Percentiles rank a stretch among this genome's conserved stretches.
These are phyloP conservation scores for Mallotus nudiflorus DNA, from an alignment of 345 rosid species.

Conservation along the genomic window DNA sequence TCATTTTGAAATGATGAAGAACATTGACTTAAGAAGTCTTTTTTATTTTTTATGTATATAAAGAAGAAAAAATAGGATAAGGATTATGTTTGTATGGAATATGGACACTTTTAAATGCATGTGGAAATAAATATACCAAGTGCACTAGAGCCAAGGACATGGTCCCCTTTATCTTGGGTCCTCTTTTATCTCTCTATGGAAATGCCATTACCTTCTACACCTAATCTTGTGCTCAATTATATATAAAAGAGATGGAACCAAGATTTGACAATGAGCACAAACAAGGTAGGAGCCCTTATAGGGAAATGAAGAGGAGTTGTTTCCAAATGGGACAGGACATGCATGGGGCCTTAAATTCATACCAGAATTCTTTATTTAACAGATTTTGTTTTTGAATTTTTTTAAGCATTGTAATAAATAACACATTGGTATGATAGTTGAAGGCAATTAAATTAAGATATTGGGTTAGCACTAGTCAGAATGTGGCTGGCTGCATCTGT, in stretches of 20 bases:
- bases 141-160: neutral
- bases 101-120: too few relatives aligned
- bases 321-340: neutral
- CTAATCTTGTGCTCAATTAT: slow-evolving; percentile 2
- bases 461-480: too few relatives aligned
- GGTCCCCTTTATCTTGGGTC: slow-evolving; percentile 5
- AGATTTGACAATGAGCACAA: neutral
- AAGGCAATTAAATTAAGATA: too few relatives aligned
- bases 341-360: neutral
- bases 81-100: too few relatives aligned
- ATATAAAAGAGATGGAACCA: neutral
- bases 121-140: neutral
- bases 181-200: neutral
- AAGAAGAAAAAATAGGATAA: neutral
- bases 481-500: too few relatives aligned
- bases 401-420: neutral
- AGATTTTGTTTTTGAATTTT: neutral
- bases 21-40: neutral
- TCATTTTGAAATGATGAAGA: slow-evolving; percentile 1
- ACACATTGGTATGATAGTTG: too few relatives aligned
- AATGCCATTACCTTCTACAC: neutral
- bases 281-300: neutral
- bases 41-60: neutral
- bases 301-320: neutral
- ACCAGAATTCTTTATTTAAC: neutral